Percentiles rank a stretch among this genome's conserved stretches.
phyloP scores from a whole-genome alignment of 768 basidiomycete species.

The Amanita pallidorosea region DNA sequence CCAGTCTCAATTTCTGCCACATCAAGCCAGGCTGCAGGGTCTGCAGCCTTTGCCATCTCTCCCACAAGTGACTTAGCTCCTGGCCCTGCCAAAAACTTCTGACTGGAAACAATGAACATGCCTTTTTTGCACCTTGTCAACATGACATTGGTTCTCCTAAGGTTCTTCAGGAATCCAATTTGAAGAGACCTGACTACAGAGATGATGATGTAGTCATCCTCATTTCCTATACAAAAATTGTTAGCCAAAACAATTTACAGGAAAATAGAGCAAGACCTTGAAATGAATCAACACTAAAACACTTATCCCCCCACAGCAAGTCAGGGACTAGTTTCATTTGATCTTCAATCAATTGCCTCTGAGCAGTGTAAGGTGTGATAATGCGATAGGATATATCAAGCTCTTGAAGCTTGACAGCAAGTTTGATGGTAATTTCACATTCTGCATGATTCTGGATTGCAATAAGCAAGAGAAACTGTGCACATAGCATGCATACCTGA shows the following conservation, averaged over 20 bases:
- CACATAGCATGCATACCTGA: slow-evolving; percentile 17
- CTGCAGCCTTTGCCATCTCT: slow-evolving; percentile 25
- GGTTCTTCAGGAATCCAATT: slow-evolving; percentile 58
- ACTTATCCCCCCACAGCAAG: slow-evolving; percentile 56
- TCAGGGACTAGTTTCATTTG: slow-evolving; percentile 34
- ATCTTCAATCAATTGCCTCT: slow-evolving; percentile 49
- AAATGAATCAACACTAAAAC: slow-evolving; percentile 81
- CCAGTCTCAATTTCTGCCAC: slow-evolving; percentile 27
- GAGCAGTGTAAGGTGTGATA: slow-evolving; percentile 77
- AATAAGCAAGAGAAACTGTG: slow-evolving; percentile 1
- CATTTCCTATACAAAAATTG: slow-evolving; percentile 48
- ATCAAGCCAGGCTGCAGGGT: slow-evolving; percentile 26
- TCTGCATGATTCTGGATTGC: slow-evolving; percentile 49
- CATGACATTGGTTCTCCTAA: slow-evolving; percentile 79
- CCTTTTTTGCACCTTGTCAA: slow-evolving; percentile 68
- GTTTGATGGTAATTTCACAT: slow-evolving; percentile 38
- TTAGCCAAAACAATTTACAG: background rate
- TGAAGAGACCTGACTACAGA: slow-evolving; percentile 51
- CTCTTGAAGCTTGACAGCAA: slow-evolving; percentile 47
- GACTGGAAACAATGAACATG: slow-evolving; percentile 66
- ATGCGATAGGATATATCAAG: slow-evolving; percentile 43
- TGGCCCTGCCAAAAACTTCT: slow-evolving; percentile 42
- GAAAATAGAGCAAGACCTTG: slow-evolving; percentile 41
- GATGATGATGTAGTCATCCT: slow-evolving; percentile 68
- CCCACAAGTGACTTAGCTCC: slow-evolving; percentile 40